Evolutionary conservation across 1,284 basidiomycete genomes (phyloP).

Genomic region (Lignosus rhinocerotis): DNA sequence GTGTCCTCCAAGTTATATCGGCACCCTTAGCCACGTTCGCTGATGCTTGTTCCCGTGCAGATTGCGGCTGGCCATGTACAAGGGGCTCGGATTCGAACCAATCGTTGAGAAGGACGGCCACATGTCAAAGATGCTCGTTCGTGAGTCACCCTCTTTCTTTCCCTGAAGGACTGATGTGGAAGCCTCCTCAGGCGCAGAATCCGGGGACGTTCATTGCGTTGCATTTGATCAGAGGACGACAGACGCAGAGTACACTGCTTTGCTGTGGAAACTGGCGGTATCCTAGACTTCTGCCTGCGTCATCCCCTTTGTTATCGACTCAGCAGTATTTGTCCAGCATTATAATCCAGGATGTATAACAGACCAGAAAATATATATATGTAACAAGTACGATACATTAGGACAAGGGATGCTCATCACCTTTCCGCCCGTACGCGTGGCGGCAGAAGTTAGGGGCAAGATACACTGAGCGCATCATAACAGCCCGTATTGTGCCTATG

Average conservation of each 20-base stretch:
- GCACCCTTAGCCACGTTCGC: neutral
- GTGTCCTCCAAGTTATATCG: constrained; percentile 29
- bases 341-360: neutral
- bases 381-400: constrained; percentile 14
- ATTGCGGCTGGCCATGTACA: constrained; percentile 64
- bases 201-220: constrained; percentile 58
- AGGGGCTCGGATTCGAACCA: constrained; percentile 69
- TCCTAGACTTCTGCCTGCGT: neutral
- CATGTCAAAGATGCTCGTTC: constrained; percentile 62
- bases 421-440: neutral
- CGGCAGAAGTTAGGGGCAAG: neutral
- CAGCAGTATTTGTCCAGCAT: neutral
- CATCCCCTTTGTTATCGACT: neutral
- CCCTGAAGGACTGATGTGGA: neutral
- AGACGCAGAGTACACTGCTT: constrained; percentile 37
- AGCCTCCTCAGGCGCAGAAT: constrained; percentile 50
- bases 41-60: constrained; percentile 34
- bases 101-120: constrained; percentile 52
- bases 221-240: constrained; percentile 33
- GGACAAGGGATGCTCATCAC: neutral
- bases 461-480: neutral
- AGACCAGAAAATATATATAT: constrained; percentile 7
- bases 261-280: constrained; percentile 57
- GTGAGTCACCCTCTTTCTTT: constrained; percentile 42
- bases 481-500: constrained; percentile 16